Conservation (phyloP, 108 stramenopile species). For the Cylindrotheca fusiformis region DNA sequence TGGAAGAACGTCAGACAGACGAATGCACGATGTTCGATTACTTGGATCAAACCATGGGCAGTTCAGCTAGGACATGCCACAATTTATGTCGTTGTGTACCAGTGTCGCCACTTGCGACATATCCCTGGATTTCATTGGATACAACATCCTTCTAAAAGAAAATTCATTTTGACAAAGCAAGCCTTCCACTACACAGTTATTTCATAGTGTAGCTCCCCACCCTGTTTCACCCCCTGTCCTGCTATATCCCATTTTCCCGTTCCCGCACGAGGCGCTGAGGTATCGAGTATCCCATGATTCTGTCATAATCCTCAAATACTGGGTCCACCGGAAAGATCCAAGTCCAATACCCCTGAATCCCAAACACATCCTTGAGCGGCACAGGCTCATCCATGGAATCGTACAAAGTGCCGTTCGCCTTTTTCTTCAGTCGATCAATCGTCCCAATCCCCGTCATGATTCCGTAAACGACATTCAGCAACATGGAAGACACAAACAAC, state of each 20-base stretch:
- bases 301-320: constrained; percentile 75
- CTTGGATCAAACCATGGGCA: no score
- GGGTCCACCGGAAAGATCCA: constrained; percentile 79
- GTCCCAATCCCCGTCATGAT: constrained; percentile 88
- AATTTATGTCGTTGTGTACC: no score
- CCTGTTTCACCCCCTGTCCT: constrained; percentile 7
- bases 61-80: no score
- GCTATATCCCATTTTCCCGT: no score
- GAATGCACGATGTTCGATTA: no score
- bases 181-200: background rate
- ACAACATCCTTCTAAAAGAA: no score
- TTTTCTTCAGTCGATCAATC: constrained; percentile 86
- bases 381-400: constrained; percentile 72
- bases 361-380: constrained; percentile 69
- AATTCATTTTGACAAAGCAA: no score
- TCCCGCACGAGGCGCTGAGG: constrained; percentile 63
- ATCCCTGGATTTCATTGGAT: no score
- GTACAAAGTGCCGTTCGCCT: constrained; percentile 58
- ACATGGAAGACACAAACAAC: constrained; percentile 74
- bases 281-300: constrained; percentile 75
- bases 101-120: no score
- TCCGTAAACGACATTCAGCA: constrained; percentile 79
- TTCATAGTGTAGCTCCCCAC: background rate
- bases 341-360: constrained; percentile 66
- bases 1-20: no score